phyloP scores from a whole-genome alignment of 768 basidiomycete species.

The Strobilomyces confusus region DNA sequence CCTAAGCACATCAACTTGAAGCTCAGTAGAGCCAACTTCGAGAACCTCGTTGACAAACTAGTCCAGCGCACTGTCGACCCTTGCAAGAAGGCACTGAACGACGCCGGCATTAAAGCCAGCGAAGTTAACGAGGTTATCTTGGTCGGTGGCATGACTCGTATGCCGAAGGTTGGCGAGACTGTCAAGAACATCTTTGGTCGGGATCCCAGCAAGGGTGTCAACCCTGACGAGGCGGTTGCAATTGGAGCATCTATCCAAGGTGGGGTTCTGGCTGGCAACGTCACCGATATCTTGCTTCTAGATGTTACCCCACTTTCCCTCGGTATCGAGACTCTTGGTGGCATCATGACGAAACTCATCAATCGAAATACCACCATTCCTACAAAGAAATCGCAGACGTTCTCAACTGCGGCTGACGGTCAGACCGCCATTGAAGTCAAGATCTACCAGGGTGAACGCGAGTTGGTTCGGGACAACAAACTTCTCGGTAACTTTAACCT shows the following conservation, averaged over 20 bases:
- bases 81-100: constrained; percentile 94
- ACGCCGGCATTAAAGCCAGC: constrained; percentile 88
- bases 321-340: constrained; percentile 94
- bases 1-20: constrained; percentile 97
- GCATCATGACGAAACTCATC: constrained; percentile 99
- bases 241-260: constrained; percentile 98
- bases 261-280: constrained; percentile 94
- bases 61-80: constrained; percentile 91
- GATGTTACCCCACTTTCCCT: constrained; percentile 97
- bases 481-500: constrained; percentile 99
- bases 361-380: constrained; percentile 98
- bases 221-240: constrained; percentile 98
- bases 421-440: constrained; percentile 99
- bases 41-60: constrained; percentile 75
- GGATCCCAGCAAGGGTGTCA: constrained; percentile 97
- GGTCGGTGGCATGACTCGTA: constrained; percentile 98
- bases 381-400: constrained; percentile 98
- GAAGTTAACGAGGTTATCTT: constrained; percentile 97
- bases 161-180: constrained; percentile 93
- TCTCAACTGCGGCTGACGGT: constrained; percentile 98
- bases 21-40: constrained; percentile 86
- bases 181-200: constrained; percentile 87
- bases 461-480: constrained; percentile 98
- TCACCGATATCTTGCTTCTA: constrained; percentile 91
- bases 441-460: constrained; percentile 99